Conservation (phyloP, 1,284 basidiomycete genomes). For the Ceratobasidium sp. region DNA sequence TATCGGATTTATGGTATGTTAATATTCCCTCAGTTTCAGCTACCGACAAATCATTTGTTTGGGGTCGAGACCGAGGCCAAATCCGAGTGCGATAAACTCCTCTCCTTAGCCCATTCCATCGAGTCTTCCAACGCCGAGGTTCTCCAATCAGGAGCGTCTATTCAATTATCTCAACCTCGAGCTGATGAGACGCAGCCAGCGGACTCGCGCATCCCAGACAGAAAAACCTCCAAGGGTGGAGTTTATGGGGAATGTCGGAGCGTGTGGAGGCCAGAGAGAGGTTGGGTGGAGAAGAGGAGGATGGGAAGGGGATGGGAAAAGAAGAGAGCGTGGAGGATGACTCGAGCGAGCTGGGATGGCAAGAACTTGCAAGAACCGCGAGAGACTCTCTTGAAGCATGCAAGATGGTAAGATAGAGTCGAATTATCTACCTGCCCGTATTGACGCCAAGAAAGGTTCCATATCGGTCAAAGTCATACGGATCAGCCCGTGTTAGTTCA, state of each 20-base stretch:
- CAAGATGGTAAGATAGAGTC: slow-evolving; percentile 69
- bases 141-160: slow-evolving; percentile 85
- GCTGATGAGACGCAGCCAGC: slow-evolving; percentile 82
- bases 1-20: slow-evolving; percentile 94
- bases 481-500: slow-evolving; percentile 87
- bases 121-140: slow-evolving; percentile 86
- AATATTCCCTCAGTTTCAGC: slow-evolving; percentile 1
- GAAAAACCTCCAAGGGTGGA: slow-evolving; percentile 94
- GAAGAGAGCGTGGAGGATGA: slow-evolving; percentile 65
- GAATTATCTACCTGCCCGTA: slow-evolving; percentile 2
- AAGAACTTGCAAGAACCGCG: slow-evolving; percentile 85
- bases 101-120: slow-evolving; percentile 78
- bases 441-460: slow-evolving; percentile 66
- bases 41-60: neutral
- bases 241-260: slow-evolving; percentile 85
- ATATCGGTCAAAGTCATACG: slow-evolving; percentile 77
- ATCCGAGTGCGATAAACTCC: slow-evolving; percentile 82
- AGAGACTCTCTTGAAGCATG: slow-evolving; percentile 88
- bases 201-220: slow-evolving; percentile 78
- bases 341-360: slow-evolving; percentile 74
- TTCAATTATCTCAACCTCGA: slow-evolving; percentile 88
- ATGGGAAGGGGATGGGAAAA: slow-evolving; percentile 69
- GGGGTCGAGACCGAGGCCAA: slow-evolving; percentile 87
- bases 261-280: slow-evolving; percentile 60
- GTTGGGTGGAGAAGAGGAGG: too few relatives aligned